Percentiles rank a stretch among this genome's conserved stretches.
These are phyloP conservation scores for Hypericum androsaemum DNA, from an alignment of 345 rosid genomes.

Conservation along the genomic window DNA sequence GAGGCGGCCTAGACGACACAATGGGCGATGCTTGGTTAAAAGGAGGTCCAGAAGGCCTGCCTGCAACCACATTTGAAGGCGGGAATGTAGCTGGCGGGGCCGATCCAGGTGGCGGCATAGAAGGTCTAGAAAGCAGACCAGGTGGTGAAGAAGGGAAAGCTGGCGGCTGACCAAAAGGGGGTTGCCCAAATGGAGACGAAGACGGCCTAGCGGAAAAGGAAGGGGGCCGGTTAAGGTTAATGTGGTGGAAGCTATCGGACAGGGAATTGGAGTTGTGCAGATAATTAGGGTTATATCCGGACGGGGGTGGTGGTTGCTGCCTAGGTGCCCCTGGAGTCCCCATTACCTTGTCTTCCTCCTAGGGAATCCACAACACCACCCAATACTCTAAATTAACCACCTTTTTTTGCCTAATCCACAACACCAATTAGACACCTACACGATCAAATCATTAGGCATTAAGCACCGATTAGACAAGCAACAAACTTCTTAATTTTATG, in stretches of 20 bases:
- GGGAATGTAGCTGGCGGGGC: conserved; percentile 34
- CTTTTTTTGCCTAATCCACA: too few relatives aligned
- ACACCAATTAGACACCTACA: too few relatives aligned
- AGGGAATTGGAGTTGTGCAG: conserved; percentile 32
- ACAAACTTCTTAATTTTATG: too few relatives aligned
- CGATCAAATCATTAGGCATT: too few relatives aligned
- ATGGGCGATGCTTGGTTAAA: conserved; percentile 41
- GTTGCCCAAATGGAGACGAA: conserved; percentile 42
- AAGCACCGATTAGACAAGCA: too few relatives aligned
- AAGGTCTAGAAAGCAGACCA: conserved; percentile 31
- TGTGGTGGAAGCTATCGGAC: conserved; percentile 53
- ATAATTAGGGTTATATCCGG: conserved; percentile 39
- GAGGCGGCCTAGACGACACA: conserved; percentile 45
- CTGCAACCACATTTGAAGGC: conserved; percentile 34
- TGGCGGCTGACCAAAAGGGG: conserved; percentile 53
- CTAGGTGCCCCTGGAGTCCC: conserved; percentile 66
- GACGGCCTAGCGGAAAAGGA: conserved; percentile 17
- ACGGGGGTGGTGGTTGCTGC: conserved; percentile 38
- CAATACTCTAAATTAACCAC: too few relatives aligned
- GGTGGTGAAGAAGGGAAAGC: conserved; percentile 42
- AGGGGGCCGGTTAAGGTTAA: conserved; percentile 47
- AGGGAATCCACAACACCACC: too few relatives aligned
- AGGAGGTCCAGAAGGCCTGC: conserved; percentile 56
- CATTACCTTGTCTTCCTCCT: too few relatives aligned
- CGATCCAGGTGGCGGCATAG: conserved; percentile 37